These are phyloP conservation scores for Trichoderma simmonsii DNA, from an alignment of 2,329 filamentous ascomycete genomes.

Conservation along the genomic window DNA sequence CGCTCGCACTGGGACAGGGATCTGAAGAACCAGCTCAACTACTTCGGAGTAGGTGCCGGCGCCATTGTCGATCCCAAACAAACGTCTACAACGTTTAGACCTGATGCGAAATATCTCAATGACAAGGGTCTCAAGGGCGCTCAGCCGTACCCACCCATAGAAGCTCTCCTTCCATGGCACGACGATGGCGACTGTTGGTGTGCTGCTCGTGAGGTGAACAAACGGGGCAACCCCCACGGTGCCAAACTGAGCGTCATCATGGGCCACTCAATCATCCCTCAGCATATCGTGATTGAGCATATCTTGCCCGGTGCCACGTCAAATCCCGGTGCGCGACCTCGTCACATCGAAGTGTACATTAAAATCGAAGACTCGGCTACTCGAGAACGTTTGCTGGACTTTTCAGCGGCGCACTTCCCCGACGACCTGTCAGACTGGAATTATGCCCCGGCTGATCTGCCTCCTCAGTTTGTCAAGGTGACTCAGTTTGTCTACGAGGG, in stretches of 20 bases:
- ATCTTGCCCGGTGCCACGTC: slow-evolving; percentile 60
- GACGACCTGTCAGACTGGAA: slow-evolving; percentile 30
- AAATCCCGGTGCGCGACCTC: slow-evolving; percentile 60
- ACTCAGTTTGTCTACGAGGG: slow-evolving; percentile 54
- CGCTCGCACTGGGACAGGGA: slow-evolving; percentile 41
- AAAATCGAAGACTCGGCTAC: slow-evolving; percentile 48
- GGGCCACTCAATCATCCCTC: slow-evolving; percentile 57
- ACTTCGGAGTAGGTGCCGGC: slow-evolving; percentile 64
- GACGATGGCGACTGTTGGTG: slow-evolving; percentile 91
- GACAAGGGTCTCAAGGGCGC: slow-evolving; percentile 24
- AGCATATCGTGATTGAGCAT: slow-evolving; percentile 71
- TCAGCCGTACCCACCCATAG: slow-evolving; percentile 37
- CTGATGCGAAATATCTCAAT: slow-evolving; percentile 23
- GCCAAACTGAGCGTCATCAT: slow-evolving; percentile 65
- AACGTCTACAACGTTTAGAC: slow-evolving; percentile 58
- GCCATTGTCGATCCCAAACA: slow-evolving; percentile 58
- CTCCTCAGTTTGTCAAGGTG: slow-evolving; percentile 53
- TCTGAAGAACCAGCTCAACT: slow-evolving; percentile 64
- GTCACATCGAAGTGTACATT: slow-evolving; percentile 68
- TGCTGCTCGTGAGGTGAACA: slow-evolving; percentile 46
- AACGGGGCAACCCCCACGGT: slow-evolving; percentile 46
- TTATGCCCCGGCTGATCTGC: slow-evolving; percentile 27
- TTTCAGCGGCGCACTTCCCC: slow-evolving; percentile 43
- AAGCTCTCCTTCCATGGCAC: slow-evolving; percentile 66
- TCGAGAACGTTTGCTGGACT: slow-evolving; percentile 41